A percentile compares a stretch with the other conserved stretches of the same genome.
phyloP scores from a whole-genome alignment of 2,329 filamentous ascomycete species.

The Exophiala spinifera region DNA sequence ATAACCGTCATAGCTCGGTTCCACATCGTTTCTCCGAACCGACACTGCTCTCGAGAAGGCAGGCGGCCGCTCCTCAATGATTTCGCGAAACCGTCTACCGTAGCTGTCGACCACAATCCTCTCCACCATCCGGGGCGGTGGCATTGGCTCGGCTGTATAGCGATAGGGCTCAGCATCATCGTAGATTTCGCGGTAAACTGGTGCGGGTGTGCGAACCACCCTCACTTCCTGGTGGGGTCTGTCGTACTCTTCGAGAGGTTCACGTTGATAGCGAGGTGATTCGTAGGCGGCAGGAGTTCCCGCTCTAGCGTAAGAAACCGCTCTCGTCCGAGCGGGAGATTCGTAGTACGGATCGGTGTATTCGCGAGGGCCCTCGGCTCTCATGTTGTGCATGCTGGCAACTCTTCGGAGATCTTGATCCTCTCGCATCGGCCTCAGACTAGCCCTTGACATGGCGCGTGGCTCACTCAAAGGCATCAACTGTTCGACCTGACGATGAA shows the following conservation, averaged over 20 bases:
- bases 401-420: constrained; percentile 47
- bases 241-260: constrained; percentile 34
- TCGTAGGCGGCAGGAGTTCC: constrained; percentile 37
- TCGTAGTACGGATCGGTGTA: constrained; percentile 40
- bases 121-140: constrained; percentile 53
- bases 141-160: constrained; percentile 37
- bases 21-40: constrained; percentile 17
- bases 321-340: constrained; percentile 31
- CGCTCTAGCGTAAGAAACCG: constrained; percentile 40
- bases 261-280: constrained; percentile 37
- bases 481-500: constrained; percentile 27
- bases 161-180: constrained; percentile 44
- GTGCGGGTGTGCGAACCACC: constrained; percentile 39
- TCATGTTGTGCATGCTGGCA: constrained; percentile 45
- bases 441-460: constrained; percentile 41
- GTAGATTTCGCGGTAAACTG: constrained; percentile 41
- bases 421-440: constrained; percentile 36
- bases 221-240: constrained; percentile 43
- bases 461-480: constrained; percentile 33
- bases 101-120: constrained; percentile 78
- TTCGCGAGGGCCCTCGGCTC: constrained; percentile 41
- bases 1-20: constrained; percentile 25
- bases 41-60: constrained; percentile 31
- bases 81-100: constrained; percentile 73
- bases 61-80: constrained; percentile 42